Base-by-base conservation (phyloP, 2,329 filamentous ascomycete genomes). In the Fusarium sp. region DNA sequence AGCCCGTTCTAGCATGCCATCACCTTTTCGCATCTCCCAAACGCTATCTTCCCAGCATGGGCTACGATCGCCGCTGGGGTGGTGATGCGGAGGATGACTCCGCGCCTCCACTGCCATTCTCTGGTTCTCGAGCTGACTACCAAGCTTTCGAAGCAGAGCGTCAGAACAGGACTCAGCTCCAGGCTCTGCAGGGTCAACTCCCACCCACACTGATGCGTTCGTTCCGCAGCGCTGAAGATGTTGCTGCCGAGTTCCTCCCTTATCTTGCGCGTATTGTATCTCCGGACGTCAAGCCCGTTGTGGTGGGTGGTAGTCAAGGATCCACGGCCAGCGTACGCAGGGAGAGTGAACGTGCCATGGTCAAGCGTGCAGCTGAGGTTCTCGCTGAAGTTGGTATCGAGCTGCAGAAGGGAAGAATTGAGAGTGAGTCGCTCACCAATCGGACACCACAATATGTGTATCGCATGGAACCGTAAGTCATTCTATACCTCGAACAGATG, bases 1-100 rank as follows among this genome's bases (percentile, higher is more conserved):
- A 96, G 75, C 92, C 96, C 0, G 89, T 96, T 21, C 88, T 98
- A 4, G 96, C 94, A 7, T 98, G 97, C 79, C 97, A 99, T 80
- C 88, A 94, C 79, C 88, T 99, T 18, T 99, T 99, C 79, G 94
- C 95, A 7, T 92, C 93, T 1, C 90, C 92, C 32, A 87, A 87
- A 40, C 87, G 87, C 62, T 86, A 86, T 77, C 58, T 82, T 72
- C 77, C 81, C 54, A 82, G 80, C 65, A 67, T 81, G 53, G 81
- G 80, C 40, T 85, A 84, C 64, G 85, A 88, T 54, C 84, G 81
- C 25, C 79, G 79, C 25, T 85, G 85, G 81, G 86, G 84, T 4
- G 82, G 80, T 11, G 86, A 86, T n/a, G 71, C 64, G 2, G 76
- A 78, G 28, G 87, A 88, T 18, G 85, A 87, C 2, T 82, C 83